Conservation (phyloP, 1,139 yeast species). For the Komagataea norvegica region DNA sequence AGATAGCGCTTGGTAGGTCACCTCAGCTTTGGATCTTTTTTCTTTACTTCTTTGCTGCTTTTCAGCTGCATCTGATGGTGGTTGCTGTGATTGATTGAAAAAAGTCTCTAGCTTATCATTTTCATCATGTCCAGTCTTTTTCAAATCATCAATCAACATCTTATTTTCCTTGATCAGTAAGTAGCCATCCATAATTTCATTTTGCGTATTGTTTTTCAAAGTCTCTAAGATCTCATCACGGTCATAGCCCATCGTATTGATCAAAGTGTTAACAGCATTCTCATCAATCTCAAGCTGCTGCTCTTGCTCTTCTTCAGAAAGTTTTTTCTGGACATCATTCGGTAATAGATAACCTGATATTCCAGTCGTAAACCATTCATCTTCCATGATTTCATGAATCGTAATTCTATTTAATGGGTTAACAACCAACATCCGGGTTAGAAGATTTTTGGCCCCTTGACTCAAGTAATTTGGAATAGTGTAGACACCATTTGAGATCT, state of each 20-base stretch:
- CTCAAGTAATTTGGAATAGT: constrained; percentile 87
- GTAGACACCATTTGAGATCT: constrained; percentile 92
- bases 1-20: constrained; percentile 28
- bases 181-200: constrained; percentile 91
- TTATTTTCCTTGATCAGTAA: constrained; percentile 82
- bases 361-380: constrained; percentile 88
- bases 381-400: constrained; percentile 89
- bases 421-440: constrained; percentile 92
- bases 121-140: constrained; percentile 38
- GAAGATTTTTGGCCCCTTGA: constrained; percentile 78
- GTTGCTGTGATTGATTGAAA: constrained; percentile 49
- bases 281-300: constrained; percentile 55
- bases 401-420: constrained; percentile 95
- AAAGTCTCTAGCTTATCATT: constrained; percentile 49
- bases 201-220: constrained; percentile 49
- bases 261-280: constrained; percentile 71
- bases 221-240: constrained; percentile 81
- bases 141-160: constrained; percentile 59
- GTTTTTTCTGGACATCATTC: constrained; percentile 43
- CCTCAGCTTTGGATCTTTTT: constrained; percentile 19
- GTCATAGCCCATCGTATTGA: constrained; percentile 90
- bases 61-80: constrained; percentile 24
- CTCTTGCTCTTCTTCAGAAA: constrained; percentile 3
- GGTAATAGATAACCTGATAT: constrained; percentile 82
- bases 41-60: constrained; percentile 16